Base-by-base conservation (phyloP, 1,284 basidiomycete species). In the Entoloma clypeatum region DNA sequence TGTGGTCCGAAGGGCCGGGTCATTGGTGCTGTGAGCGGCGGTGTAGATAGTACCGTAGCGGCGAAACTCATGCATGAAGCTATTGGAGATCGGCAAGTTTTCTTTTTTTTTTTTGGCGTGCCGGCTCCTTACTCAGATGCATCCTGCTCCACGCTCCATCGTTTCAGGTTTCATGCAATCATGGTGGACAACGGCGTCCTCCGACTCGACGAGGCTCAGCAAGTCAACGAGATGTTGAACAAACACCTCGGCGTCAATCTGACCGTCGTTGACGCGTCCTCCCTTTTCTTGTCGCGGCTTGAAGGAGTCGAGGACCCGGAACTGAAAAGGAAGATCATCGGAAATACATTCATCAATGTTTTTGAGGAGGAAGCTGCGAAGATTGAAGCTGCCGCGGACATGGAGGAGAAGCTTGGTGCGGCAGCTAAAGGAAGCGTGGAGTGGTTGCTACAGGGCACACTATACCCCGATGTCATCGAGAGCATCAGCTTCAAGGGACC, bases 61-160 rank as follows among this genome's bases (percentile, higher is more conserved):
- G 96, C 96, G 34, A 98, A 98, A 68, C 77, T 99, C 45, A 99
- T 99, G 96, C 93, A 99, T 57, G 94, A 98, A 70, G 96, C 96
- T 14, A 99, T 99, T 53, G 96, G 96, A 25, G 92, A 98, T 63
- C 78, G 92, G 88, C 88, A 56, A 44, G 68, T 59, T 26, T 36
- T 9, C 36, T 30, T n/a, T 36, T 38, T 30, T 34, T 29, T 36
- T 32, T 39, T 26, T 26, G n/a, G 23, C 25, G n/a, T n/a, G n/a
- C n/a, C n/a, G n/a, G n/a, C n/a, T n/a, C n/a, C n/a, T n/a, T n/a
- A n/a, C n/a, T n/a, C n/a, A n/a, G n/a, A n/a, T n/a, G n/a, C n/a
- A n/a, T n/a, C 13, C 26, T 23, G 8, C 13, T 21, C 13, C 26
- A 25, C 5, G 22, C 35, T 38, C 10, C 45, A 28, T 11, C 36